phyloP scores from a whole-genome alignment of 2,329 filamentous ascomycete genomes.

The Diaporthe nobilis region DNA sequence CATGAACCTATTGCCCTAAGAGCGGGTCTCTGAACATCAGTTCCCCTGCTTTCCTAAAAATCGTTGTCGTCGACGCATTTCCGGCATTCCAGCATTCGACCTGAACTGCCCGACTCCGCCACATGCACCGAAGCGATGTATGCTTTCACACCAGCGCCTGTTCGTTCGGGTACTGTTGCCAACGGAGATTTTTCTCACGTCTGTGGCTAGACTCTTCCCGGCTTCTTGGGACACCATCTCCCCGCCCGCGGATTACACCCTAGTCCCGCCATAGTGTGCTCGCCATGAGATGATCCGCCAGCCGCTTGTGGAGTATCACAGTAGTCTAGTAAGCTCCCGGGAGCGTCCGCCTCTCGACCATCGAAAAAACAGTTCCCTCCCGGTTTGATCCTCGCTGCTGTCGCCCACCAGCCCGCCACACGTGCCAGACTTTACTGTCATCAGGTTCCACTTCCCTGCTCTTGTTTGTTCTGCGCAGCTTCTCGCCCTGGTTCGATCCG shows the following conservation, averaged over 20 bases:
- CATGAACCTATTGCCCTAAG: conserved; percentile 16
- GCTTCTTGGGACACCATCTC: conserved; percentile 23
- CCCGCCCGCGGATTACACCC: conserved; percentile 12
- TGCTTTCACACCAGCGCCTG: not conserved
- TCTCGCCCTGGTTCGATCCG: not conserved
- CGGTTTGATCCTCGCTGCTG: conserved; percentile 21
- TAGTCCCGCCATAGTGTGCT: conserved; percentile 3
- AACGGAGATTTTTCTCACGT: not conserved
- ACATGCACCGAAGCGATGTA: not conserved
- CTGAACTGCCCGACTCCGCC: not conserved
- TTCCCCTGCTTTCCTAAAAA: not conserved
- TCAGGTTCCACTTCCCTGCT: not conserved
- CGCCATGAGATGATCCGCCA: conserved; percentile 7
- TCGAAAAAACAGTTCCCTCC: not conserved
- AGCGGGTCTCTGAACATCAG: conserved; percentile 19
- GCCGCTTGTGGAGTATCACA: not conserved
- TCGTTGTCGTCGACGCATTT: not conserved
- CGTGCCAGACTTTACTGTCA: not conserved
- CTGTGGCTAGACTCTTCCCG: conserved; percentile 16
- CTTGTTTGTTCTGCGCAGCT: not conserved
- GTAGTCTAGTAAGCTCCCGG: conserved; percentile 1
- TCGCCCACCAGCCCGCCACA: not conserved
- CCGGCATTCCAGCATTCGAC: not conserved
- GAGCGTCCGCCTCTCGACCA: conserved; percentile 23
- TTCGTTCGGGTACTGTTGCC: not conserved